Evolutionary conservation across 345 rosid genomes (phyloP), one percentile per base, ranked within the genome.

Genomic region (Rhizophora mangle): DNA sequence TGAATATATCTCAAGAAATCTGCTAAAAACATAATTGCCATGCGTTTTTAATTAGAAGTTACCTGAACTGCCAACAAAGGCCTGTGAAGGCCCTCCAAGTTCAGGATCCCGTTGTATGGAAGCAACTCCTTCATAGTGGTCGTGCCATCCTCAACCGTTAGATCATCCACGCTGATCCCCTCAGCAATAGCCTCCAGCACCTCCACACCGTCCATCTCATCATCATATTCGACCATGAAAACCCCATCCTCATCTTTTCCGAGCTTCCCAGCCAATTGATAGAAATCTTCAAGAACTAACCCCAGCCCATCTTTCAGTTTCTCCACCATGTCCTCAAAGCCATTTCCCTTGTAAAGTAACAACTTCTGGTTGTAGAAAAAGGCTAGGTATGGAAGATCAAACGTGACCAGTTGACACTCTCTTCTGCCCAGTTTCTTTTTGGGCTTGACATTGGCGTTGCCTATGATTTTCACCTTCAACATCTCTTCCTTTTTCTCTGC

Each of bases 281-380:
- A 76, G 63, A 92, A 92, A 70, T 90, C 98, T 51, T 84, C 96
- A 76, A 95, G 65, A 61, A 86, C 91, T 19, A 74, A 70, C 72
- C 73, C 69, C 20, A 95, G 72, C 63, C 96, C 93, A 30, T 92
- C 92, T 66, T 88, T 92, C 49, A 95, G 85, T 68, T 85, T 92
- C 66, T 60, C 88, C n/a, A 90, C 98, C 46, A 76, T 78, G 9
- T 74, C 81, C 60, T 78, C 77, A 8, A 78, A 86, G n/a, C 53
- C 72, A 5, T 63, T 34, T 0, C 76, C 79, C 70, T 74, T 88
- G 83, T 95, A 95, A 70, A 92, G 70, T 36, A 95, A 52, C 75
- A 95, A 73, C 88, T 95, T 95, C 79, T 92, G 99, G 88, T 95
- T 92, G 79, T 92, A 95, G 72, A 84, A 86, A 68, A 92, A 87